Percentiles rank a stretch among this genome's conserved stretches.
Evolutionary conservation across 2,329 filamentous ascomycete species (phyloP).

Genomic region (Colletotrichum spinosum): DNA sequence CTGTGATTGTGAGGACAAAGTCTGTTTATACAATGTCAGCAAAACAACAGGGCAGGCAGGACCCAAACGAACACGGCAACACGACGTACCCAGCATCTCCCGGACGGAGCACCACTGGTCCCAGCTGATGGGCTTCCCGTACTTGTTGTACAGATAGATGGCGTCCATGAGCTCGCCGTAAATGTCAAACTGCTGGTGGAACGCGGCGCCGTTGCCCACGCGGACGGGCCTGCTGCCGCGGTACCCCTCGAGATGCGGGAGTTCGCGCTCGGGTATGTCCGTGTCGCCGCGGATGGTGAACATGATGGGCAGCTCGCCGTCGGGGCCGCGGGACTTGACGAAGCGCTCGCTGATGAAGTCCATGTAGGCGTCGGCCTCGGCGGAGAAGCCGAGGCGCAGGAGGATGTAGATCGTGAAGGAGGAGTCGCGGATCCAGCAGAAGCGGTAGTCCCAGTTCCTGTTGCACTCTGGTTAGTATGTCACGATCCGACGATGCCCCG

Average conservation of each 20-base stretch:
- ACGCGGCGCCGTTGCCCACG: constrained; percentile 82
- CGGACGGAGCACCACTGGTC: constrained; percentile 80
- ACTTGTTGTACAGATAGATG: constrained; percentile 84
- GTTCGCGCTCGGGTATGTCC: constrained; percentile 77
- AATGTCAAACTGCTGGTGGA: constrained; percentile 82
- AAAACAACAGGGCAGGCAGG: not conserved
- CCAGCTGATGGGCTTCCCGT: constrained; percentile 81
- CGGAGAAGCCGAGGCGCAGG: constrained; percentile 78
- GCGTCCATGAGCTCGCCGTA: constrained; percentile 84
- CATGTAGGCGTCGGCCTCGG: constrained; percentile 84
- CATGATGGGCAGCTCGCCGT: constrained; percentile 81
- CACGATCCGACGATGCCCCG: too few relatives aligned
- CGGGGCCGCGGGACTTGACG: constrained; percentile 66
- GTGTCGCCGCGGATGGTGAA: constrained; percentile 82
- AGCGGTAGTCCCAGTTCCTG: constrained; percentile 80
- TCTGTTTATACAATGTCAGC: constrained; percentile 53
- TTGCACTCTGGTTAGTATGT: too few relatives aligned
- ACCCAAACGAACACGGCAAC: not conserved
- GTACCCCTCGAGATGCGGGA: constrained; percentile 79
- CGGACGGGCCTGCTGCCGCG: constrained; percentile 77
- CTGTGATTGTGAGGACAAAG: constrained; percentile 75
- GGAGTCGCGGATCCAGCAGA: constrained; percentile 81
- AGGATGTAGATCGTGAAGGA: constrained; percentile 85
- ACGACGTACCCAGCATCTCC: constrained; percentile 66
- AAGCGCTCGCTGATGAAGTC: constrained; percentile 81